Evolutionary conservation across 352 stramenopile genomes (phyloP).

Genomic region (Lagenidium sp.): DNA sequence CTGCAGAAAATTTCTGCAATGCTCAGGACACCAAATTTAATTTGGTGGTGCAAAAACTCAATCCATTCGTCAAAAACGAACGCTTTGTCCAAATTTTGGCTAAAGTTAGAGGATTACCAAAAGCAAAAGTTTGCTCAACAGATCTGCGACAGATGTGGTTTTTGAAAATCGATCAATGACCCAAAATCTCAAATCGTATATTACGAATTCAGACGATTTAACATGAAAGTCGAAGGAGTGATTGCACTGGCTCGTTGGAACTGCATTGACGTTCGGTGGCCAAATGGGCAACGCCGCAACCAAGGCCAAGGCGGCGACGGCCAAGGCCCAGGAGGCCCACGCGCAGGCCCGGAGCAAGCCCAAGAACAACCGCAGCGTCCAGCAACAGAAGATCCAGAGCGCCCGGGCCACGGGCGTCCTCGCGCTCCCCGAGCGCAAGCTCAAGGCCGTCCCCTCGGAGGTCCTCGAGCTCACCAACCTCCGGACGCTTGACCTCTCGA

Average conservation of each 20-base stretch:
- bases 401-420: constrained; percentile 57
- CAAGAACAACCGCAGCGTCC: constrained; percentile 64
- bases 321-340: constrained; percentile 54
- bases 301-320: constrained; percentile 57
- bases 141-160: too few relatives aligned
- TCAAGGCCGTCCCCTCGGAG: constrained; percentile 59
- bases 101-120: too few relatives aligned
- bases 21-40: too few relatives aligned
- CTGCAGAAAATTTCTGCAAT: too few relatives aligned
- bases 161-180: too few relatives aligned
- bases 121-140: too few relatives aligned
- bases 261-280: background rate
- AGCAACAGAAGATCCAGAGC: constrained; percentile 68
- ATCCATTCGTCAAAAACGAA: too few relatives aligned
- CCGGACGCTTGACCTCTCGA: constrained; percentile 62
- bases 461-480: constrained; percentile 39
- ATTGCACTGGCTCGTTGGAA: background rate
- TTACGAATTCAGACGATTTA: too few relatives aligned
- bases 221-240: background rate
- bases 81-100: too few relatives aligned
- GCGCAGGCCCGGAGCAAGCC: constrained; percentile 71
- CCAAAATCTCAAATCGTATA: too few relatives aligned
- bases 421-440: constrained; percentile 60
- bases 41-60: too few relatives aligned
- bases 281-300: constrained; percentile 52